Evolutionary conservation across 2,329 filamentous ascomycete species (phyloP), one percentile per base, ranked within the genome.

Genomic region (Lachnellula hyalina): DNA sequence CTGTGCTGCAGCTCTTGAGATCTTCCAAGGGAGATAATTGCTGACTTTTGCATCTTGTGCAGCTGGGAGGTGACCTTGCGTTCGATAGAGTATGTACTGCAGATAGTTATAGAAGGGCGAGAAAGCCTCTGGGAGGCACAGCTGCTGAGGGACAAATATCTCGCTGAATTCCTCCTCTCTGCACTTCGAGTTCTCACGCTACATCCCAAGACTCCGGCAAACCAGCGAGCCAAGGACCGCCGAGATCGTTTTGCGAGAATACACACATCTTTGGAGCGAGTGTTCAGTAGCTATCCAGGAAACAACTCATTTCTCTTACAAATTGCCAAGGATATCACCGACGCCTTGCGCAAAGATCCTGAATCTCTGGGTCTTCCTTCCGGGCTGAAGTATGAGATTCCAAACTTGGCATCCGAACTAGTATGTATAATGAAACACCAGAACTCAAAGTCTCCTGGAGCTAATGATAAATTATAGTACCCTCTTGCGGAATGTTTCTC

Each of bases 41-140:
- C 41, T 44, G 21, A 44, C 17, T 15, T 21, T 21, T 19, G 21
- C 12, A 44, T 44, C 2, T 44, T 12, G 0, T 40, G 15, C 17
- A 73, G 70, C 57, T 75, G 72, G 73, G 72, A 75, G 54, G 67
- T 72, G 42, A 68, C 70, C 11, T 52, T 72, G 48, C 67, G 73
- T 19, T 65, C 66, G 11, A 62, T 74, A 6, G 73, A 74, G 55
- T 70, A 73, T 56, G 65, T 72, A 5, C 64, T 74, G 17, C 70
- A 73, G 54, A 63, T 66, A 34, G 54, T 74, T 17, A 59, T 65
- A 17, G 72, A 74, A 38, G 67, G 68, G n/a, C 66, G 71, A 21
- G 71, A 74, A 9, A 67, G 52, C 35, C 61, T 73, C 9, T 62
- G 61, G 59, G 59, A 63, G 15, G 42, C 56, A 9, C 51, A 47